Evolutionary conservation across 352 stramenopile genomes (phyloP).

Genomic region (Pythium aristosporum): DNA sequence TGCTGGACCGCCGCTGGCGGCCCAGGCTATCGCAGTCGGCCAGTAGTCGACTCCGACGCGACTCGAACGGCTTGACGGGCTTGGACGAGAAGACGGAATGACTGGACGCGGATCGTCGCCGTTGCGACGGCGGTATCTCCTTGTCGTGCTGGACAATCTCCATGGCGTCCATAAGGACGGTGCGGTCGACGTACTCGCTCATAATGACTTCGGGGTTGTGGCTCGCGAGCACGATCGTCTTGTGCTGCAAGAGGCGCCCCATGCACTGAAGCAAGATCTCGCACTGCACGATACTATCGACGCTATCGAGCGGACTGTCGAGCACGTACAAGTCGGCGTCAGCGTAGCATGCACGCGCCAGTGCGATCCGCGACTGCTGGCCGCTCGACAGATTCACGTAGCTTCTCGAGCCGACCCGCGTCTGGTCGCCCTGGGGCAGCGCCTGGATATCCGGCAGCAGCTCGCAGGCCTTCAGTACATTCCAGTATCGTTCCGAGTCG

Average conservation of each 20-base stretch:
- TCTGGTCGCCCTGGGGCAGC: slow-evolving; percentile 31
- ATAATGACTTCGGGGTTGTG: slow-evolving; percentile 75
- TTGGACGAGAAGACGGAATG: too few relatives aligned
- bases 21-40: slow-evolving; percentile 12
- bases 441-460: slow-evolving; percentile 32
- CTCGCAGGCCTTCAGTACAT: slow-evolving; percentile 57
- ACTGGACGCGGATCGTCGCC: background rate
- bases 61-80: slow-evolving; percentile 6
- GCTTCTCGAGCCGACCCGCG: slow-evolving; percentile 29
- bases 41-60: slow-evolving; percentile 13
- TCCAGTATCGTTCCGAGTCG: slow-evolving; percentile 61
- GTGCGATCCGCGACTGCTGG: slow-evolving; percentile 31
- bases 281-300: slow-evolving; percentile 78
- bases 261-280: slow-evolving; percentile 70
- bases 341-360: slow-evolving; percentile 35
- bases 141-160: slow-evolving; percentile 13
- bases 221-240: slow-evolving; percentile 86
- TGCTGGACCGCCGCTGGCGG: slow-evolving; percentile 4
- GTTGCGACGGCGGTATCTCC: background rate
- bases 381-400: slow-evolving; percentile 36
- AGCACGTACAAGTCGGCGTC: slow-evolving; percentile 34
- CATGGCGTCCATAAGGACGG: slow-evolving; percentile 21
- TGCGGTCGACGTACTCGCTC: slow-evolving; percentile 30
- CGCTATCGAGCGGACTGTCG: slow-evolving; percentile 30
- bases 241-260: slow-evolving; percentile 27